Evolutionary conservation across 805 yeast species (phyloP), one percentile per base, ranked within the genome.

Genomic region (Candida incommunis): DNA sequence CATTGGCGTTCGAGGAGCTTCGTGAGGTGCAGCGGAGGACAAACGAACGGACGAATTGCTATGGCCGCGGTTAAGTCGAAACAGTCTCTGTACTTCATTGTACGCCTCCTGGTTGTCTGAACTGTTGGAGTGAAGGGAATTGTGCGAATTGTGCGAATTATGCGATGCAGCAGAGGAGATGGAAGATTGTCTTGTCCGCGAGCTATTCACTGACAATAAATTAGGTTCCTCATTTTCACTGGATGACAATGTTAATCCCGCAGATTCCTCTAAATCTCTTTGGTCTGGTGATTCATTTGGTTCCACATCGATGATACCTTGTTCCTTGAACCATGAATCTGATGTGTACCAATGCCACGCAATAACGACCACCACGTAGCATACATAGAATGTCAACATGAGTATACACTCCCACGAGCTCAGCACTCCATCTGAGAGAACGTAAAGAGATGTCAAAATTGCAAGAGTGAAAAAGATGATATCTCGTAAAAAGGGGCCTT

Each of bases 401-500:
- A 69, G 48, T 0, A 72, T 43, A 46, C 94, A 80, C 52, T 78
- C 82, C 59, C 67, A 55, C 13, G 72, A 54, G 37, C 68, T 67
- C 21, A 92, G 63, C 9, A 62, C 59, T 1, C 82, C 82, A 57
- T 75, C 80, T 1, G 65, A 51, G 4, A 82, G 60, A 42, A 78
- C 69, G n/a, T 60, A 49, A n/a, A 79, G 54, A 0, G 82, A 61
- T 4, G 80, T 51, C 0, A 69, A 37, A 0, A 78, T 64, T 20
- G 85, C 66, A 0, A 65, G 50, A 0, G 73, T 57, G 52, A 86
- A 80, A 52, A 82, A 73, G 0, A 61, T 51, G 0, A 76, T 52
- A 58, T 90, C 96, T 48, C 80, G 66, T 3, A 77, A 35, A 55
- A 86, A 83, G 27, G 63, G 50, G 22, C 48, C 47, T 34, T 50